Conservation (phyloP, 495 filamentous ascomycete species). For the Talaromyces ruber region DNA sequence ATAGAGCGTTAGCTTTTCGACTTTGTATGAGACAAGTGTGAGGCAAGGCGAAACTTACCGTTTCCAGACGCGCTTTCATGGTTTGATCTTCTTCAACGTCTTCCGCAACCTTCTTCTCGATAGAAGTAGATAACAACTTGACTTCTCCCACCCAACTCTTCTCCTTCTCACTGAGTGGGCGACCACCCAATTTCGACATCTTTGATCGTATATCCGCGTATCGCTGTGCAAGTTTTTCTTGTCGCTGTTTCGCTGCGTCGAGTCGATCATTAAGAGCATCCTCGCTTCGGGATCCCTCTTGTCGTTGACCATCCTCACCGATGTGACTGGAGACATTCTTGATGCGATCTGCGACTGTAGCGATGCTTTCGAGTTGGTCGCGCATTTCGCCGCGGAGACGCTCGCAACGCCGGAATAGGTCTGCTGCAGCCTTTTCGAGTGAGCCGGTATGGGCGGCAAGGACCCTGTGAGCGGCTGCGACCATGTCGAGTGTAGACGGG, state of each 20-base stretch:
- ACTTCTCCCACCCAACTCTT: constrained; percentile 60
- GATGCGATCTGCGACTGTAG: constrained; percentile 57
- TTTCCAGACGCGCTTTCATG: constrained; percentile 28
- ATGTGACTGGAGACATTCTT: constrained; percentile 58
- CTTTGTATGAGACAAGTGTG: background rate
- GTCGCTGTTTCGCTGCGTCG: constrained; percentile 46
- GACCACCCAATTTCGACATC: constrained; percentile 45
- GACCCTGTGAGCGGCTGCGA: constrained; percentile 68
- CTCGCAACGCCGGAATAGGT: constrained; percentile 73
- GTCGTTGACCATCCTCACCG: constrained; percentile 33
- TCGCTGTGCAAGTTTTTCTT: constrained; percentile 49
- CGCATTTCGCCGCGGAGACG: constrained; percentile 61
- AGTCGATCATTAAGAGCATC: constrained; percentile 52
- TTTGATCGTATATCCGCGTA: constrained; percentile 58
- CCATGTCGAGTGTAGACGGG: constrained; percentile 62
- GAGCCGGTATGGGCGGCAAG: constrained; percentile 64
- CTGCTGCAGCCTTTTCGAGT: constrained; percentile 65
- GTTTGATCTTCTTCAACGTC: constrained; percentile 18
- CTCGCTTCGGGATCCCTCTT: constrained; percentile 34
- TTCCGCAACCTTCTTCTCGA: constrained; percentile 15
- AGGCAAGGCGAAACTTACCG: constrained; percentile 15
- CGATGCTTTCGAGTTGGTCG: constrained; percentile 60
- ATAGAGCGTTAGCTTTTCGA: background rate
- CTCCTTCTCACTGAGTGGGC: constrained; percentile 67
- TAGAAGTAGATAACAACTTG: constrained; percentile 31